Base-by-base conservation (phyloP, 169 alveolate species). In the Eimeria tenella region DNA sequence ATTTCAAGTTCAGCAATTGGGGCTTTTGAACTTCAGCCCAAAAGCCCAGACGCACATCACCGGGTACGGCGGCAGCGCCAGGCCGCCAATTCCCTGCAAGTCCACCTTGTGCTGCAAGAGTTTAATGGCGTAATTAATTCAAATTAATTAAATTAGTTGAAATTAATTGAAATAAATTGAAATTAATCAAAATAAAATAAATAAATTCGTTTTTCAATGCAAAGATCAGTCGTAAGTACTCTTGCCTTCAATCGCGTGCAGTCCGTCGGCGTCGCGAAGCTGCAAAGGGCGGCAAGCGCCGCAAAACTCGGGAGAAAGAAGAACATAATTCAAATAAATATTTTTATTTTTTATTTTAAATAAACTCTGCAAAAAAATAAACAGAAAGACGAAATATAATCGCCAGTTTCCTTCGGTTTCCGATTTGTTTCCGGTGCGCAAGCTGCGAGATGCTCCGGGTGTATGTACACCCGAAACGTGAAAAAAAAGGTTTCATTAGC, bases 51-150 rank as follows among this genome's bases (percentile, higher is more conserved):
- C 42, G 42, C 42, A 75, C 86, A 75, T 75, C 25, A 75, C 86
- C 6, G 86, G 86, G 60, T 75, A 75, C 4, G 86, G 86, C 8
- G 86, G 86, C 17, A 75, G 49, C 17, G 65, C 65, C 11, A 75
- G 42, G 86, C 86, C 86, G 19, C 86, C 86, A 11, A 75, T 75
- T 5, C 86, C 86, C 31, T n/a, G 42, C 11, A 10, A 25, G 13
- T 25, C 65, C 23, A 31, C 8, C 0, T 49, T n/a, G 31, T 75
- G 68, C 86, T 75, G 86, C 5, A 52, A 68, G 25, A 25, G n/a
- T n/a, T 68, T 4, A 23, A n/a, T 68, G 0, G 5, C 42, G 13
- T 10, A 0, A 7, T 65, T n/a, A 65, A n/a, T 65, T 58, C 65
- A 11, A 58, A 58, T 11, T 11, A 58, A 11, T 58, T 58, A 58